Percentiles rank a stretch among this genome's conserved stretches.
Conservation (phyloP, 2,329 filamentous ascomycete species). For the Fusarium sp. region DNA sequence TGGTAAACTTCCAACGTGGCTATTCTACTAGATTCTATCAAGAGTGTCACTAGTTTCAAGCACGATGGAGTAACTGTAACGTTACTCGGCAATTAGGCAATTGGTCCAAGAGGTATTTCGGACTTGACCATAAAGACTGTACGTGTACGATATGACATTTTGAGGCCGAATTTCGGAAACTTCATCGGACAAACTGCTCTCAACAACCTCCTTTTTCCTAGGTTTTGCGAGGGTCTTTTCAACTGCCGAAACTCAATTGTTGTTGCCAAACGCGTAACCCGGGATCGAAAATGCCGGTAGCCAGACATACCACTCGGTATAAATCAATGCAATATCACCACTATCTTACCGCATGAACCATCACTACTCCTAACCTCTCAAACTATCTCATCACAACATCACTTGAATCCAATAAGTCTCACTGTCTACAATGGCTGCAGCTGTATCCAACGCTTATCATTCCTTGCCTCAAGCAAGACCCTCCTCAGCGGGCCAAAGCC, state of each 20-base stretch:
- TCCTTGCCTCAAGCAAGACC: background rate
- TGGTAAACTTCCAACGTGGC: background rate
- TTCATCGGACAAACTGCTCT: background rate
- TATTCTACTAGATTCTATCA: background rate
- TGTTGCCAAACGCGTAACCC: background rate
- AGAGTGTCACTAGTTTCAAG: background rate
- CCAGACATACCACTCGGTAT: no score
- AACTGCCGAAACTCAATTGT: background rate
- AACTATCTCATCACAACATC: background rate
- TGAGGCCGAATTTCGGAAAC: background rate
- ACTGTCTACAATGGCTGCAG: background rate
- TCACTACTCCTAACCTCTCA: accelerated
- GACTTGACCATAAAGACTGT: no score
- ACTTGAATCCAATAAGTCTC: background rate
- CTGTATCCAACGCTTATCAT: background rate
- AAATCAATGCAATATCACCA: no score
- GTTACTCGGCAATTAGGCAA: background rate
- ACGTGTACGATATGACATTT: no score
- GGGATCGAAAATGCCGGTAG: no score
- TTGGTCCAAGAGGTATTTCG: background rate
- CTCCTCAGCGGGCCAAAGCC: background rate
- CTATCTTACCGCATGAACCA: background rate
- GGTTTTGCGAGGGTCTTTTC: accelerated
- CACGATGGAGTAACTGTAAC: no score
- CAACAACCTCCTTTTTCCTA: accelerated